Base-by-base conservation (phyloP, 805 yeast genomes). In the Myxozyma melibiosi region DNA sequence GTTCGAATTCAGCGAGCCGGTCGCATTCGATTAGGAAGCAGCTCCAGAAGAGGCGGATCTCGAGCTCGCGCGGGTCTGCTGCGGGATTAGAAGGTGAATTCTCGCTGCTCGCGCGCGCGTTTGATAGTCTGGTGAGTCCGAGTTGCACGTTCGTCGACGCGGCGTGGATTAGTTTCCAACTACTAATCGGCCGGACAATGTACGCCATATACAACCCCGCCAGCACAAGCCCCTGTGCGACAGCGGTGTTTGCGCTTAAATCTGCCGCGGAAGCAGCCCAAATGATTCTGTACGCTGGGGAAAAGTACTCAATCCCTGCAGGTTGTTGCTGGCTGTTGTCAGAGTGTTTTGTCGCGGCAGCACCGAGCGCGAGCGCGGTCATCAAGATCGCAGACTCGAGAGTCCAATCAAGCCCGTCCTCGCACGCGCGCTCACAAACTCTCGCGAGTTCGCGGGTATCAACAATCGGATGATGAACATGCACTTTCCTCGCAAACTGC, bases 11-110 rank as follows among this genome's bases (percentile, higher is more conserved):
- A 2, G 56, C 50, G 2, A 52, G 31, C 4, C 56, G 30, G 31
- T 52, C 56, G 34, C 51, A 52, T 40, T 52, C 56, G 25, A 44
- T 52, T 1, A 52, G 27, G 22, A 52, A 52, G 24, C 56, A 52
- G 28, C 51, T 52, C 56, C 56, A 52, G 24, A 44, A 52, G 14
- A 44, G 20, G 3, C 51, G 30, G 8, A 44, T 16, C 31, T 42
- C 50, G 18, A 34, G n/a, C 25, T 51, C 55, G 9, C 37, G 41
- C 18, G 27, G 44, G 28, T n/a, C 30, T 13, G 20, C 28, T 13
- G 20, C 28, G n/a, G 16, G 30, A 3, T 31, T 28, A 28, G 47
- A 5, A 14, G 5, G 7, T 3, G 40, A 30, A 27, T 13, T n/a
- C 20, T 13, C 40, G 28, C n/a, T n/a, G n/a, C n/a, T n/a, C n/a